Evolutionary conservation across 2,329 filamentous ascomycete species (phyloP).

Genomic region (Colletotrichum tropicale): DNA sequence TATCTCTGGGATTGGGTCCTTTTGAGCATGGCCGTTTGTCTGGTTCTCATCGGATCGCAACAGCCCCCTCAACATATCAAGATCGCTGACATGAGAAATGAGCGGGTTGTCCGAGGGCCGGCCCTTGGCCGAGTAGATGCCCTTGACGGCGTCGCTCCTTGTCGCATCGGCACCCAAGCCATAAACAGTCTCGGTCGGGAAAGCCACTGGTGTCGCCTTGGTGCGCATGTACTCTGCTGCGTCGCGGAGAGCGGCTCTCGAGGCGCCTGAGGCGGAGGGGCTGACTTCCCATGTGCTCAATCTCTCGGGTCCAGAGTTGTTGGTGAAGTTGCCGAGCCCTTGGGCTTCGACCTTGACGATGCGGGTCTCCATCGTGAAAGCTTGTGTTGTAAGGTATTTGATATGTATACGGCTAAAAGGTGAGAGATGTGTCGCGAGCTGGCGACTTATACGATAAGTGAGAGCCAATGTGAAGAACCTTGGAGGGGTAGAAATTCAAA

Average conservation of each 20-base stretch:
- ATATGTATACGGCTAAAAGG: not conserved
- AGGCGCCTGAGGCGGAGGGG: conserved; percentile 29
- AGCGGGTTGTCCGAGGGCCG: conserved; percentile 93
- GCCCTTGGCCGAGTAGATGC: conserved; percentile 93
- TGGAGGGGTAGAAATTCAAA: not conserved
- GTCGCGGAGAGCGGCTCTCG: conserved; percentile 53
- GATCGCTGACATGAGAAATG: conserved; percentile 87
- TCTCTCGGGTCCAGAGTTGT: conserved; percentile 29
- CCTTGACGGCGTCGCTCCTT: conserved; percentile 78
- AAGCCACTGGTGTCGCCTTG: conserved; percentile 81
- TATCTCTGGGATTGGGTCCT: conserved; percentile 67
- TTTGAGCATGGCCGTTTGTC: conserved; percentile 18
- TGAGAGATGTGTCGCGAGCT: not conserved
- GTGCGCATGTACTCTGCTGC: conserved; percentile 71
- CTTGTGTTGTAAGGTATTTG: not conserved
- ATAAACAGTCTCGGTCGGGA: conserved; percentile 98
- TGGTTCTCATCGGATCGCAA: conserved; percentile 41
- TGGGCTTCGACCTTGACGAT: conserved; percentile 38
- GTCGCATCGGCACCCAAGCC: conserved; percentile 97
- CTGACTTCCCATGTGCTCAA: conserved; percentile 49
- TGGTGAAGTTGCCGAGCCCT: conserved; percentile 38
- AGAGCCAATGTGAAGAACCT: not conserved
- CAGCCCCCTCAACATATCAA: conserved; percentile 74
- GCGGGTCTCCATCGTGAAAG: conserved; percentile 41
- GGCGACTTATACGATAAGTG: conserved; percentile 17